Evolutionary conservation across 2,329 filamentous ascomycete genomes (phyloP).

Genomic region (Hypoxylon sp.): DNA sequence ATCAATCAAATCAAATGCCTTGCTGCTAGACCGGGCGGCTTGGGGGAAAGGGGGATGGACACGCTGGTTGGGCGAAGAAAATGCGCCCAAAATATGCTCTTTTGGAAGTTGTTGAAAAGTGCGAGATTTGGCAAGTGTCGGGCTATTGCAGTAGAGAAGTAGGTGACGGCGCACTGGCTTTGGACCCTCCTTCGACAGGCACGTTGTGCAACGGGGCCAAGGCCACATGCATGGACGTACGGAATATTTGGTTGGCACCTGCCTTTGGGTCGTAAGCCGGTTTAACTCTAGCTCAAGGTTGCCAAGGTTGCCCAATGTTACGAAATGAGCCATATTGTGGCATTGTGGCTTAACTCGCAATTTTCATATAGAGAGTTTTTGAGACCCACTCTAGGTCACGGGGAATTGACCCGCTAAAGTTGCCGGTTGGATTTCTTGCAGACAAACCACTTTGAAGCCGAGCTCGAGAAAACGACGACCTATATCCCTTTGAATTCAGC

Average conservation of each 20-base stretch:
- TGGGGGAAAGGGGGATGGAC: slow-evolving; percentile 29
- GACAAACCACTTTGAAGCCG: slow-evolving; percentile 49
- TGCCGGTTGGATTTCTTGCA: slow-evolving; percentile 49
- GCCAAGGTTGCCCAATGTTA: neutral
- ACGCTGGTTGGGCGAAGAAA: slow-evolving; percentile 31
- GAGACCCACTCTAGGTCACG: slow-evolving; percentile 24
- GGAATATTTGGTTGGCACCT: neutral
- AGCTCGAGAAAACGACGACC: slow-evolving; percentile 46
- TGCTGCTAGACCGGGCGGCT: slow-evolving; percentile 19
- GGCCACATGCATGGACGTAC: slow-evolving; percentile 4
- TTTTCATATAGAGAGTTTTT: slow-evolving; percentile 6
- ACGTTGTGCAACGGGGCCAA: neutral
- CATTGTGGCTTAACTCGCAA: slow-evolving; percentile 34
- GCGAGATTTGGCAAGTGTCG: slow-evolving; percentile 17
- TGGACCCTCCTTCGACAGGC: slow-evolving; percentile 3
- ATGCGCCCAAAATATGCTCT: slow-evolving; percentile 27
- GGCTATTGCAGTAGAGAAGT: slow-evolving; percentile 8
- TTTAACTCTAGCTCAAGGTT: neutral
- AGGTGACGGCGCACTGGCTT: slow-evolving; percentile 4
- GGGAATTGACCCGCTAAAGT: slow-evolving; percentile 46
- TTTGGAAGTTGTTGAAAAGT: slow-evolving; percentile 24
- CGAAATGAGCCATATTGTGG: slow-evolving; percentile 15
- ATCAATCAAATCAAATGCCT: slow-evolving; percentile 37
- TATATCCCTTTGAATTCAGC: slow-evolving; percentile 45
- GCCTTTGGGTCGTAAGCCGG: slow-evolving; percentile 1